These are phyloP conservation scores for Miscanthus lutarioriparius DNA, from an alignment of 176 grass and related monocot genomes.

Conservation along the genomic window DNA sequence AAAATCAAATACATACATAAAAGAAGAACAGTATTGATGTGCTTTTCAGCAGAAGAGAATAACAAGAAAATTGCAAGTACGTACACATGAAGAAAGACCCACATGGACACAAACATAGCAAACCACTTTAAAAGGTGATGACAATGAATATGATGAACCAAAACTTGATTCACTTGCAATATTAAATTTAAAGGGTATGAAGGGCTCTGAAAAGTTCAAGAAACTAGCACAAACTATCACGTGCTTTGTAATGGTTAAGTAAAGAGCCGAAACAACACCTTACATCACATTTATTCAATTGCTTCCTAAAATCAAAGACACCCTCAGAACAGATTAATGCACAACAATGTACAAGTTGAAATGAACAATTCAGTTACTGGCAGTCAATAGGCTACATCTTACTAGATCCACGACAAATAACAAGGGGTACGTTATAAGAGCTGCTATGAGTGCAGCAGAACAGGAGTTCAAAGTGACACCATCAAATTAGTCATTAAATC, in stretches of 20 bases:
- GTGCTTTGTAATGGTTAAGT: background rate
- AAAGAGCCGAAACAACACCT: background rate
- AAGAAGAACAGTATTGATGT: background rate
- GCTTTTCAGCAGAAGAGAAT: background rate
- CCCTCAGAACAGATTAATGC: background rate
- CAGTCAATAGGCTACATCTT: background rate
- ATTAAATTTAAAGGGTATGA: background rate
- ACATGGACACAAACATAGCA: background rate
- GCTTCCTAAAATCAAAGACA: no score
- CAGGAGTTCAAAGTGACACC: background rate
- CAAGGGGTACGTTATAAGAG: background rate
- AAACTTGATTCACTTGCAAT: background rate
- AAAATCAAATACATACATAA: slow-evolving; percentile 6
- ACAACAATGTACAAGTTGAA: background rate
- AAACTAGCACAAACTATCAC: background rate
- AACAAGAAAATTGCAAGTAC: background rate
- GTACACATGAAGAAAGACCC: background rate
- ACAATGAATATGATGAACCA: background rate
- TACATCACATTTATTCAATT: background rate
- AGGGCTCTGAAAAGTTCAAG: background rate
- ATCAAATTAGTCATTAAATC: background rate
- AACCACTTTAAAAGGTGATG: slow-evolving; percentile 3
- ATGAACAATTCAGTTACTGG: background rate
- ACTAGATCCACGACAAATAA: background rate
- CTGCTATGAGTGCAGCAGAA: background rate